Conservation (phyloP, 495 filamentous ascomycete species). For the Xylaria palmicola region DNA sequence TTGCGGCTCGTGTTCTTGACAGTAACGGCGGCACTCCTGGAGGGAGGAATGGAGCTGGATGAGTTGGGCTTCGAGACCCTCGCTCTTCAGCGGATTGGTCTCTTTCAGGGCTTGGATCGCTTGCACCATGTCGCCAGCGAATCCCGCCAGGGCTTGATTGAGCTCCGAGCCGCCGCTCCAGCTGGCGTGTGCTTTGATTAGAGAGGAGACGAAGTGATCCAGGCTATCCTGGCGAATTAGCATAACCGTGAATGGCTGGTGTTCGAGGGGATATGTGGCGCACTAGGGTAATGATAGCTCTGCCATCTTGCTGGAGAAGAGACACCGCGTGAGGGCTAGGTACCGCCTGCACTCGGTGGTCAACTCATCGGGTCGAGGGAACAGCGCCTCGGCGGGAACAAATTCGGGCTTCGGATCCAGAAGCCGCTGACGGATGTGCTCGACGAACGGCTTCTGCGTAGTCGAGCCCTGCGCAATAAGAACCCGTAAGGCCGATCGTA, state of each 20-base stretch:
- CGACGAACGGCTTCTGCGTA: slow-evolving; percentile 8
- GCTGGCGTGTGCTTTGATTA: not conserved
- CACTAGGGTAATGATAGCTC: slow-evolving; percentile 4
- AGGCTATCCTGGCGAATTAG: not conserved
- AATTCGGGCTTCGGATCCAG: slow-evolving; percentile 4
- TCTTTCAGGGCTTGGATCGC: slow-evolving; percentile 44
- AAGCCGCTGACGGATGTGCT: slow-evolving; percentile 1
- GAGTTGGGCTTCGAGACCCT: slow-evolving; percentile 7
- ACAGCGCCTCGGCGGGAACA: not conserved
- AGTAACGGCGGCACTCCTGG: slow-evolving; percentile 12
- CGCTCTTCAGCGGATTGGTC: slow-evolving; percentile 8
- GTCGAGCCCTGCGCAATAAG: slow-evolving; percentile 1
- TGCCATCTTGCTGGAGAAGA: slow-evolving; percentile 11
- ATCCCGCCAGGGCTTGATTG: slow-evolving; percentile 21
- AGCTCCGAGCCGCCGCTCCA: slow-evolving; percentile 12
- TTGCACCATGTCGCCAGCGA: slow-evolving; percentile 46
- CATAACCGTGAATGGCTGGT: not conserved
- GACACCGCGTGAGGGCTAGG: slow-evolving; percentile 8
- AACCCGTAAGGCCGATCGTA: slow-evolving; percentile 9
- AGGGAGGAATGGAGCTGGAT: slow-evolving; percentile 11
- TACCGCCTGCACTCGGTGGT: not conserved
- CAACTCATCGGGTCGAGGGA: not conserved
- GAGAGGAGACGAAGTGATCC: not conserved
- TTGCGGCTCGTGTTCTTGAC: not conserved
- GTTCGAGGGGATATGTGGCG: not conserved